Evolutionary conservation across 139 green algal genomes (phyloP), one percentile per base, ranked within the genome.

Genomic region (Picochlorum sp.): DNA sequence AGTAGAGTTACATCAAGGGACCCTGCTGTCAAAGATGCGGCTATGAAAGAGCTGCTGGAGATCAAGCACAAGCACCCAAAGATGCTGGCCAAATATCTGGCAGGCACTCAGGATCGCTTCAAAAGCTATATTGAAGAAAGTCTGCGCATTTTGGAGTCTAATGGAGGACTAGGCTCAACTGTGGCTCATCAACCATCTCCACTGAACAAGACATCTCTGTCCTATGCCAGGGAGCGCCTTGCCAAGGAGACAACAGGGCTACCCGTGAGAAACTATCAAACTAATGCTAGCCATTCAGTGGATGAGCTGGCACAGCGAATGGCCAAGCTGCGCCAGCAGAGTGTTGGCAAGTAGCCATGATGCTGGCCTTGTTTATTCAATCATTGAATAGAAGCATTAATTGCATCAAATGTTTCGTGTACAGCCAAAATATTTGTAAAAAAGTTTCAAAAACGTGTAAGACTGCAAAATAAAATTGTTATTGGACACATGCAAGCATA

Each of bases 71-170:
- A 69, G n/a, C 37, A 69, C 45, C 66, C 71, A 30, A 44, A 50
- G 7, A 69, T 67, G 38, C 62, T 77, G 16, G 60, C 66, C 30
- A 65, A 59, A 8, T 73, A 73, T 52, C 34, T 77, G 5, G 49
- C 61, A 37, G 67, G 24, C 28, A 72, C 71, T 4, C 71, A 64
- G 9, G 71, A 73, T 31, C 71, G 62, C 45, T 77, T 77, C 65
- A 59, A 34, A 60, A n/a, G 26, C 15, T 73, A 62, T 45, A 77
- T 77, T 11, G 38, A 66, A 34, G 15, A 38, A 3, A 64, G 65
- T 30, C 49, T 77, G 65, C 54, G 54, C 21, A 21, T 28, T 41
- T 52, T 77, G 30, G 64, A 68, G 23, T n/a, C n/a, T 26, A 14
- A 7, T n/a, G 58, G 58, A 15, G 41, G n/a, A 26, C 20, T 14